A percentile compares a stretch with the other conserved stretches of the same genome.
phyloP scores from a whole-genome alignment of 495 filamentous ascomycete genomes.

The Lophium mytilinum region DNA sequence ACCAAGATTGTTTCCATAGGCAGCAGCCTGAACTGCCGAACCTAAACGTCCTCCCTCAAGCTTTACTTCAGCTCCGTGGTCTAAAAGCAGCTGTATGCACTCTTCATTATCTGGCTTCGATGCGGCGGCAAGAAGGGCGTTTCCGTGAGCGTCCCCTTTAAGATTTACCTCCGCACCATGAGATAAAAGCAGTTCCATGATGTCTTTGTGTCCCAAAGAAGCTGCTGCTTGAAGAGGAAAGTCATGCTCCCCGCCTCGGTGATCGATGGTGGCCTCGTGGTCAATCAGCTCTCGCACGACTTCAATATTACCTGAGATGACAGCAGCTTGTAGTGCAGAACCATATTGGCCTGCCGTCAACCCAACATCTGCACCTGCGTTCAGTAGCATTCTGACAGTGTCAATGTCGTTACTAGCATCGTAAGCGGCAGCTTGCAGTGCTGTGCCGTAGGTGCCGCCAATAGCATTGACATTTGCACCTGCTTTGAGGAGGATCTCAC shows the following conservation, averaged over 20 bases:
- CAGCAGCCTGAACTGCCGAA: conserved; percentile 32
- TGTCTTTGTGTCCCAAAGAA: background rate
- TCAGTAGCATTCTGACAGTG: conserved; percentile 7
- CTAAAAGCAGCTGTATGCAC: background rate
- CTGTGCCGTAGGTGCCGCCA: conserved; percentile 16
- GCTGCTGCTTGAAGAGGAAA: conserved; percentile 8
- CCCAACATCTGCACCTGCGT: conserved; percentile 11
- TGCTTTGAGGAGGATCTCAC: conserved; percentile 6
- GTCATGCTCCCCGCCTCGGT: background rate
- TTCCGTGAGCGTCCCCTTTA: too few relatives aligned
- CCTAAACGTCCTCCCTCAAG: conserved; percentile 8
- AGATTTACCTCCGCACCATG: too few relatives aligned
- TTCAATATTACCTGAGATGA: background rate
- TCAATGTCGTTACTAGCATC: conserved; percentile 4
- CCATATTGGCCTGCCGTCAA: conserved; percentile 7
- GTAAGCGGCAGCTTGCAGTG: conserved; percentile 19
- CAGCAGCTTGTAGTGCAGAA: conserved; percentile 12
- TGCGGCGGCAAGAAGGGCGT: too few relatives aligned
- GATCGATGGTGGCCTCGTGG: conserved; percentile 2
- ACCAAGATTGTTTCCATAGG: conserved; percentile 21
- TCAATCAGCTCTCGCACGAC: conserved; percentile 3
- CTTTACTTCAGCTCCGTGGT: conserved; percentile 11
- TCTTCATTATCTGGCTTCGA: too few relatives aligned
- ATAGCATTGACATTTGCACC: conserved; percentile 17
- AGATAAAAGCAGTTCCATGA: conserved; percentile 2